Percentiles rank a stretch among this genome's conserved stretches.
Conservation (phyloP, 208 protist genomes). For the Trypanosoma mega region DNA sequence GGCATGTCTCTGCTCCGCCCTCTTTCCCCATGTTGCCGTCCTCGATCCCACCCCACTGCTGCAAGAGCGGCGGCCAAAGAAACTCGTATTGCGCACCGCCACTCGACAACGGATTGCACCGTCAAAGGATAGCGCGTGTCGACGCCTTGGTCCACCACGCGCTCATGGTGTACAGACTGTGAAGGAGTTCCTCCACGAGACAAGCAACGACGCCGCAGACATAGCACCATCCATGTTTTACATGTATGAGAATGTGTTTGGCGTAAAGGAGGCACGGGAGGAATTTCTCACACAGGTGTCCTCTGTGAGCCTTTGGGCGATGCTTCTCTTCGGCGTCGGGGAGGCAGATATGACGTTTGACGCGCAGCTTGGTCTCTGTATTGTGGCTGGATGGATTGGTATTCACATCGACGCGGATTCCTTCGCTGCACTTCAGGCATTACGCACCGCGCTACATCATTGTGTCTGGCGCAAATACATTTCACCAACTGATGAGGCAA, state of each 20-base stretch:
- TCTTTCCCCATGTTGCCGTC: conserved; percentile 87
- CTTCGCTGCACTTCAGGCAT: conserved; percentile 35
- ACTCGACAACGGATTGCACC: conserved; percentile 52
- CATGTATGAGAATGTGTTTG: conserved; percentile 78
- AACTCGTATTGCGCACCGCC: conserved; percentile 62
- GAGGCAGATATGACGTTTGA: conserved; percentile 60
- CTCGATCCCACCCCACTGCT: conserved; percentile 41
- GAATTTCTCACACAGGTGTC: conserved; percentile 78
- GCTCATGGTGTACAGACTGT: conserved; percentile 22
- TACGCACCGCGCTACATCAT: conserved; percentile 47
- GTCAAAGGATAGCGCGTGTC: conserved; percentile 77
- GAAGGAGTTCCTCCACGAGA: conserved; percentile 30
- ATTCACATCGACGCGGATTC: conserved; percentile 47
- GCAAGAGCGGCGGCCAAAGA: conserved; percentile 20
- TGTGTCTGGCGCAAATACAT: conserved; percentile 65
- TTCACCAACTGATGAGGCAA: conserved; percentile 44
- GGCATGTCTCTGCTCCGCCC: conserved; percentile 69
- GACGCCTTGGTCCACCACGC: conserved; percentile 44
- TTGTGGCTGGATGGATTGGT: conserved; percentile 76
- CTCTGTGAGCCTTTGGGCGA: conserved; percentile 70
- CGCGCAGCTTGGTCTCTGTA: conserved; percentile 44
- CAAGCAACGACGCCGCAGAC: background rate
- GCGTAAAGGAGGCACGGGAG: conserved; percentile 42
- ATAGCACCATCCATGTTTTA: conserved; percentile 64
- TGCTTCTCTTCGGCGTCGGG: conserved; percentile 80